phyloP scores from a whole-genome alignment of 208 protist genomes.

The Trypanosomatidae sp. region DNA sequence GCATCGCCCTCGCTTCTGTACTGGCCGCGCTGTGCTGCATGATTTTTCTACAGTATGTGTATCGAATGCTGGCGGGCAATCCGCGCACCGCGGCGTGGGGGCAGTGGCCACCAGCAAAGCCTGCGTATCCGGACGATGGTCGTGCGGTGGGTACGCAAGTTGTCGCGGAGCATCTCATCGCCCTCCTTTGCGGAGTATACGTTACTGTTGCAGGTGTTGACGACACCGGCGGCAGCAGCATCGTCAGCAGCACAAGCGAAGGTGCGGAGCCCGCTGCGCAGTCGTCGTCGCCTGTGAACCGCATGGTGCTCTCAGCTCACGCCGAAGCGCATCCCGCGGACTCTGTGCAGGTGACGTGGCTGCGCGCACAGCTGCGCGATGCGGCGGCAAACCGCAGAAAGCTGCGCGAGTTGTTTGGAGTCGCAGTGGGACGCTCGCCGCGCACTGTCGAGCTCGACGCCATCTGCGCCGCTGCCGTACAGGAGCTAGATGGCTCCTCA shows the following conservation, averaged over 20 bases:
- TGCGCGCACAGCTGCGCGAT: slow-evolving; percentile 9
- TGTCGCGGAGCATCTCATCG: slow-evolving; percentile 14
- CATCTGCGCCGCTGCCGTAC: background rate
- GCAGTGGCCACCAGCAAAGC: slow-evolving; percentile 15
- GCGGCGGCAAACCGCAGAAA: slow-evolving; percentile 5
- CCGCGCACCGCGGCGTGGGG: slow-evolving; percentile 8
- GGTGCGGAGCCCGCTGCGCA: background rate
- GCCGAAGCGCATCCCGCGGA: background rate
- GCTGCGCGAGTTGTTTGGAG: slow-evolving; percentile 11
- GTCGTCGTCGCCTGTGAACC: background rate
- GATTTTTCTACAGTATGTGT: slow-evolving; percentile 15
- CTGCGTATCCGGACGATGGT: background rate
- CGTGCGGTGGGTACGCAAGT: slow-evolving; percentile 8
- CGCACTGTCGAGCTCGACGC: slow-evolving; percentile 15
- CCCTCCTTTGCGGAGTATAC: slow-evolving; percentile 11
- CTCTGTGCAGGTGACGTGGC: slow-evolving; percentile 7
- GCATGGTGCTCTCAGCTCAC: background rate
- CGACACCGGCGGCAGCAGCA: background rate
- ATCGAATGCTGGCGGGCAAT: slow-evolving; percentile 6
- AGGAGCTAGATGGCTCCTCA: background rate
- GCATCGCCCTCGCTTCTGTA: background rate
- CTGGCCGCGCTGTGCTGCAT: background rate
- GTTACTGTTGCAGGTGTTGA: background rate
- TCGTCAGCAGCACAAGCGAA: background rate
- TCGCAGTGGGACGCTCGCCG: slow-evolving; percentile 20